Conservation (phyloP, 306 rosid species). For the Trifolium repens region DNA sequence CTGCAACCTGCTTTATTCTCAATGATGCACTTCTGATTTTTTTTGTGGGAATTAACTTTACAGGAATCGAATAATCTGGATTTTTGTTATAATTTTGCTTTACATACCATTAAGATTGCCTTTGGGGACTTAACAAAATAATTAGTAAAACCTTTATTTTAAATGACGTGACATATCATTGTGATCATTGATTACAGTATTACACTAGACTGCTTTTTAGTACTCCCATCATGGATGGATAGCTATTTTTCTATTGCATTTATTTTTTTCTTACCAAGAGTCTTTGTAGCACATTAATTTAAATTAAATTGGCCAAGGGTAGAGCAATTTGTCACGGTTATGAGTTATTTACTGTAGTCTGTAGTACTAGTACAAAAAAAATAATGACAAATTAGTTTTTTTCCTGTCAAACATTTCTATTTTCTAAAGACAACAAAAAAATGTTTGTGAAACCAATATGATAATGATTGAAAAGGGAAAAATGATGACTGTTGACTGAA, state of each 20-base stretch:
- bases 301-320: background rate
- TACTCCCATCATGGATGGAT: background rate
- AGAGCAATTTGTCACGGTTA: background rate
- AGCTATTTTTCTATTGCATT: background rate
- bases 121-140: background rate
- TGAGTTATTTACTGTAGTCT: background rate
- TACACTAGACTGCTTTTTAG: background rate
- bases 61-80: background rate
- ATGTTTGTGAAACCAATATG: background rate
- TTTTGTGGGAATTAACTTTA: conserved; percentile 4
- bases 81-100: conserved; percentile 1
- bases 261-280: background rate
- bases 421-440: background rate
- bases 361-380: background rate
- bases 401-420: background rate
- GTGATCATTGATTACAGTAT: background rate
- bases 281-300: background rate
- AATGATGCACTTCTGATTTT: conserved; percentile 9
- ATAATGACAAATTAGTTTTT: background rate
- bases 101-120: background rate
- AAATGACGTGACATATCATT: background rate
- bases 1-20: conserved; percentile 13
- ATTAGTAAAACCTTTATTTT: background rate
- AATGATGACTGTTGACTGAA: conserved; percentile 13
- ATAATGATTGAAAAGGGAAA: conserved; percentile 6